These are phyloP conservation scores for Malus sylvestris DNA, from an alignment of 306 rosid genomes.

Conservation along the genomic window DNA sequence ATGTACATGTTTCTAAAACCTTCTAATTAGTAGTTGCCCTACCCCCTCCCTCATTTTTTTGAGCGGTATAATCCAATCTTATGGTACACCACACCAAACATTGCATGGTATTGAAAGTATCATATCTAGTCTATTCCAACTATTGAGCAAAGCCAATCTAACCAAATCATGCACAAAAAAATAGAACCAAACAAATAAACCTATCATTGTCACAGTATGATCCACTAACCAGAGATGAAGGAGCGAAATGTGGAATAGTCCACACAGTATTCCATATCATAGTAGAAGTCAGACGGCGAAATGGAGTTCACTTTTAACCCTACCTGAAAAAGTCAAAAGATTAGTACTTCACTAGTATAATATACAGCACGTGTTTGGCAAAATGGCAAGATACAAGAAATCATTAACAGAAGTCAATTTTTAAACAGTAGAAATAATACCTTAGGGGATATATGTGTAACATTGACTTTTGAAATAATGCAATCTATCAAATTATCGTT, in stretches of 20 bases:
- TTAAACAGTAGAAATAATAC: slow-evolving; percentile 36
- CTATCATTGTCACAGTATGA: not conserved
- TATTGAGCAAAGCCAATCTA: not conserved
- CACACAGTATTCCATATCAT: slow-evolving; percentile 89
- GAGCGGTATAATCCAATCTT: not conserved
- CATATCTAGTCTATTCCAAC: not conserved
- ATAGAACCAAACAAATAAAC: not conserved
- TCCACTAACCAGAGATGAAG: slow-evolving; percentile 39
- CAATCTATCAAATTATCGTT: slow-evolving; percentile 79
- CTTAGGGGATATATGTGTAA: slow-evolving; percentile 52
- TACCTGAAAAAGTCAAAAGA: slow-evolving; percentile 40
- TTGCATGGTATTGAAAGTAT: not conserved
- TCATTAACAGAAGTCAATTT: not conserved
- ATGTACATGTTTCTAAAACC: not conserved
- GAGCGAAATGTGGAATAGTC: slow-evolving; percentile 82
- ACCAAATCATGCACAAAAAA: not conserved
- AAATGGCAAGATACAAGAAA: not conserved
- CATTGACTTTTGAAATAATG: slow-evolving; percentile 58
- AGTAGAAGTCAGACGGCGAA: slow-evolving; percentile 54
- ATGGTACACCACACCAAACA: not conserved
- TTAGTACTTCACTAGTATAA: not conserved
- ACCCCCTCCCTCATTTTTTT: no score
- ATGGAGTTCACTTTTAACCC: slow-evolving; percentile 43
- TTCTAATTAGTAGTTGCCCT: not conserved
- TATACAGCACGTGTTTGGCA: not conserved